Percentiles rank a stretch among this genome's conserved stretches.
phyloP scores from a whole-genome alignment of 78 protist species.

The Guillardia theta region DNA sequence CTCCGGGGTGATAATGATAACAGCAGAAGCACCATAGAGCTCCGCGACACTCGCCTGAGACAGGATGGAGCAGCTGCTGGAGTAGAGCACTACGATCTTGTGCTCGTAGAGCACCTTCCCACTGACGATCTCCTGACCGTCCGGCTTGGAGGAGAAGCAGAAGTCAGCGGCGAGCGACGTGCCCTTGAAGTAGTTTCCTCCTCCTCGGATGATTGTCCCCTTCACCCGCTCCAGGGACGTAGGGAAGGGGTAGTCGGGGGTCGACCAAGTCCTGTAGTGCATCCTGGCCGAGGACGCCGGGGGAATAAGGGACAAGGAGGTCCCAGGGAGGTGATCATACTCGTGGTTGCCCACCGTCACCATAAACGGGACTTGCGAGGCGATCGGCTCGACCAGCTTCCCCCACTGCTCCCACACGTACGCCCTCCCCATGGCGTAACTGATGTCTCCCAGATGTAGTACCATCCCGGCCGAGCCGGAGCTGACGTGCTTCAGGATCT shows the following conservation, averaged over 20 bases:
- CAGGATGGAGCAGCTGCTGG: neutral
- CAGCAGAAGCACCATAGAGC: neutral
- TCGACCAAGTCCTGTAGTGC: too few species aligned
- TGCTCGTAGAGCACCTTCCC: neutral
- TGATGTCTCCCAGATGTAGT: neutral
- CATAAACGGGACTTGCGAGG: neutral
- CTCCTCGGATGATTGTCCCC: neutral
- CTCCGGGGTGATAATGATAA: neutral
- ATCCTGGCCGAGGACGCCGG: too few species aligned
- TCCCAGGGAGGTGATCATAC: neutral
- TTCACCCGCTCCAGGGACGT: too few species aligned
- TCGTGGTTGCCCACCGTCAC: neutral
- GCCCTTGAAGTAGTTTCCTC: neutral
- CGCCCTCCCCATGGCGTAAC: neutral
- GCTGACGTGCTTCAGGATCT: neutral
- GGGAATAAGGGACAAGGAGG: neutral
- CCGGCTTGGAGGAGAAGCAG: neutral
- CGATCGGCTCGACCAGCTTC: neutral
- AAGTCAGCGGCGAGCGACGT: neutral
- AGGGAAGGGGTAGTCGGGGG: too few species aligned
- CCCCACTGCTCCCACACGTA: slow-evolving; percentile 20
- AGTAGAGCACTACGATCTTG: neutral
- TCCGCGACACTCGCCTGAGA: neutral
- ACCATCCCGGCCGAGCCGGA: neutral
- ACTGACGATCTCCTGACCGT: neutral